These are phyloP conservation scores for Pestalotiopsis sp. DNA, from an alignment of 2,329 filamentous ascomycete genomes.

Conservation along the genomic window DNA sequence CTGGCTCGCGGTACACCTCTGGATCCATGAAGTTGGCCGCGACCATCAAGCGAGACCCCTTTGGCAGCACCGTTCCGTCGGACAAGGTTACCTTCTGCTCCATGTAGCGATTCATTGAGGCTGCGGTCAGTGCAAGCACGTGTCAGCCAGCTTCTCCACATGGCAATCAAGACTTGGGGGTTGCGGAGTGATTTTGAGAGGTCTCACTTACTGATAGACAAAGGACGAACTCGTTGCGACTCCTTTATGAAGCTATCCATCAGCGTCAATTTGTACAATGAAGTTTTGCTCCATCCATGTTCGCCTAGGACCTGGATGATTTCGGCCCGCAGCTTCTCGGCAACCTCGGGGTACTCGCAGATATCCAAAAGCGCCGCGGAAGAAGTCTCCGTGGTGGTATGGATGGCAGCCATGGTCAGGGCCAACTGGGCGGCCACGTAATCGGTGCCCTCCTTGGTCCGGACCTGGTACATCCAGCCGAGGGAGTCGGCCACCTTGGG, in stretches of 20 bases:
- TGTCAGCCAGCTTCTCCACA: neutral
- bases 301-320: conserved; percentile 36
- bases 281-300: conserved; percentile 34
- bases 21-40: conserved; percentile 31
- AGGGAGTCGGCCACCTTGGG: conserved; percentile 40
- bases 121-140: neutral
- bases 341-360: conserved; percentile 42
- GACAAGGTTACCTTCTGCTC: conserved; percentile 27
- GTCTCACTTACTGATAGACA: conserved; percentile 6
- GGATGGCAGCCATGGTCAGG: conserved; percentile 41
- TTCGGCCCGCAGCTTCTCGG: conserved; percentile 47
- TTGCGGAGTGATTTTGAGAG: neutral
- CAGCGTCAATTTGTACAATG: conserved; percentile 35
- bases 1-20: conserved; percentile 27
- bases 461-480: conserved; percentile 44
- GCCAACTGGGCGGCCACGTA: conserved; percentile 36
- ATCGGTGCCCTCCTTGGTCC: conserved; percentile 32
- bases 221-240: conserved; percentile 33
- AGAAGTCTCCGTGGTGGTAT: conserved; percentile 41
- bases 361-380: conserved; percentile 46
- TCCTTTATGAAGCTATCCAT: conserved; percentile 46
- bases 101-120: conserved; percentile 33
- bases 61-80: conserved; percentile 30
- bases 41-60: conserved; percentile 29
- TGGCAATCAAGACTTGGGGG: neutral